These are phyloP conservation scores for Gonapodya prolifera DNA, from an alignment of 192 early-diverging fungal genomes.

Conservation along the genomic window DNA sequence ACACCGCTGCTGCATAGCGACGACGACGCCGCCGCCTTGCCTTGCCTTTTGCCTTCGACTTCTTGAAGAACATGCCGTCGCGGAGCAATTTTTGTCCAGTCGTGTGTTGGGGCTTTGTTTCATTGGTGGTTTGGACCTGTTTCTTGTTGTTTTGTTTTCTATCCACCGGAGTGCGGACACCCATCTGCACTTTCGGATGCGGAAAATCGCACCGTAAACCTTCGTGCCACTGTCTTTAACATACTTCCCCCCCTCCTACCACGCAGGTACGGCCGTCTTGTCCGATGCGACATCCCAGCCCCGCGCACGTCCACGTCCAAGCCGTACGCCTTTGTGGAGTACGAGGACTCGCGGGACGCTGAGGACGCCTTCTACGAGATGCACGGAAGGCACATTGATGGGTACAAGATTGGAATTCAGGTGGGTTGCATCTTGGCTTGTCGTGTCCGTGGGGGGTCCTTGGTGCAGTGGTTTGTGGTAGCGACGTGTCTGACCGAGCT, in stretches of 20 bases:
- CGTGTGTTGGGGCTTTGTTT: too few relatives aligned
- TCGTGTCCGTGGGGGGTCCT: constrained; percentile 3
- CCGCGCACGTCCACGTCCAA: constrained; percentile 45
- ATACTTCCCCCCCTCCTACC: not conserved
- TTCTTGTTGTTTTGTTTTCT: too few relatives aligned
- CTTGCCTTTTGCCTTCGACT: too few relatives aligned
- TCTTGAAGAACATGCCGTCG: too few relatives aligned
- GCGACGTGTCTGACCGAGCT: too few relatives aligned
- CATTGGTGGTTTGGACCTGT: too few relatives aligned
- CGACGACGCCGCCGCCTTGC: not conserved
- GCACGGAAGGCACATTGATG: constrained; percentile 72
- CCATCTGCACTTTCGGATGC: too few relatives aligned
- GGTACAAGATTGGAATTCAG: constrained; percentile 70
- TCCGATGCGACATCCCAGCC: constrained; percentile 79
- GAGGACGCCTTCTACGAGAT: constrained; percentile 88
- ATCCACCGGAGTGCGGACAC: too few relatives aligned
- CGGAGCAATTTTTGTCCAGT: too few relatives aligned
- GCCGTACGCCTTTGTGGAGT: constrained; percentile 92
- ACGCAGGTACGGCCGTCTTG: constrained; percentile 61
- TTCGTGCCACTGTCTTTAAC: not conserved
- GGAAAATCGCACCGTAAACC: too few relatives aligned
- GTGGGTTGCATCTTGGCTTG: too few relatives aligned
- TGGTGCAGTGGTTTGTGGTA: too few relatives aligned
- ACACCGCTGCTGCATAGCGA: not conserved
- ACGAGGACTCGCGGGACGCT: constrained; percentile 79